Evolutionary conservation across 768 basidiomycete species (phyloP), one percentile per base, ranked within the genome.

Genomic region (Amanita inopinata): DNA sequence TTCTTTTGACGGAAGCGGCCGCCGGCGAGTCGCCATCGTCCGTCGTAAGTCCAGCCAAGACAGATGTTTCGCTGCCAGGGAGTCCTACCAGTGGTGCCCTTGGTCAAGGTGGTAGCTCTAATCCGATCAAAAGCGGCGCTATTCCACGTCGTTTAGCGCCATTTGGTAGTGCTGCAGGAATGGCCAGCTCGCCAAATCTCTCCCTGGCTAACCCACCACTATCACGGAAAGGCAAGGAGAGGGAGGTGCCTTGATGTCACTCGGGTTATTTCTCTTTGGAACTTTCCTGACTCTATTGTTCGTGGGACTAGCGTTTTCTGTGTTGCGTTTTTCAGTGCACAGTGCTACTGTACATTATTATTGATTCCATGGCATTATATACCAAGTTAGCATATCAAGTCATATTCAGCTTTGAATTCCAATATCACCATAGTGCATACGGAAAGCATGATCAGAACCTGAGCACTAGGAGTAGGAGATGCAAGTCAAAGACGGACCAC

Each of bases 1-100:
- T 94, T 58, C 73, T 99, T 3, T 80, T 99, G 49, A 94, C 91
- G 17, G 94, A 99, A 65, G 83, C 92, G 0, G 69, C 74, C 1
- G 51, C 68, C 4, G 71, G 71, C 11, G 62, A 66, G 37, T 53
- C 61, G 2, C 19, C 50, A 47, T 41, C 41, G 11, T 31, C 53
- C 5, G 47, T 56, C 22, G 47, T 57, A 5, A 48, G 57, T 7
- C 53, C 57, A n/a, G 53, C 54, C 12, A 57, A 47, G 23, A 48
- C 53, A 40, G 54, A 59, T 33, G 54, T 52, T 6, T 69, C 64
- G 4, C 53, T 62, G 15, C 64, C 66, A 12, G 53, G 51, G 2
- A 65, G 60, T 19, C 65, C 68, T 17, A 14, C 54, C 51, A 10
- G 31, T 40, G 23, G 40, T 30, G 35, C 24, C 34, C 39, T 49